Percentiles rank a stretch among this genome's conserved stretches.
phyloP scores from a whole-genome alignment of 768 basidiomycete species.

The Trametes maxima region DNA sequence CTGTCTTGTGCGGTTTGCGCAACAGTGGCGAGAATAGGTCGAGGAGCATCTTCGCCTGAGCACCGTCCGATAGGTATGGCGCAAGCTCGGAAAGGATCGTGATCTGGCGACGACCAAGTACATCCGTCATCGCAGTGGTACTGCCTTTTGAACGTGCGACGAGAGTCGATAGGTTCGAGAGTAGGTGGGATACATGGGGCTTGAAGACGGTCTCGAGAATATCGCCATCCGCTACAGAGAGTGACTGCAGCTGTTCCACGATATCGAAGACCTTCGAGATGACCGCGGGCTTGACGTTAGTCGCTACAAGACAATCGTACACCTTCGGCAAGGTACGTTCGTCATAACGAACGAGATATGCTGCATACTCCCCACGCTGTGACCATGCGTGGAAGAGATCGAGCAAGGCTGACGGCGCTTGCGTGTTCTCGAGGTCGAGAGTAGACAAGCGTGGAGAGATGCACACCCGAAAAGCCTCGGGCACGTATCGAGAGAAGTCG shows the following conservation, averaged over 20 bases:
- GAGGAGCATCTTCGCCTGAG: constrained; percentile 75
- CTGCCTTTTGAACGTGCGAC: constrained; percentile 63
- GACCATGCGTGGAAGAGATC: constrained; percentile 87
- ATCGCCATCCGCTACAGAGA: constrained; percentile 51
- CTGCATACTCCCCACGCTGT: constrained; percentile 52
- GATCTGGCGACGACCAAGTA: constrained; percentile 81
- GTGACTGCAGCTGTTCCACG: constrained; percentile 66
- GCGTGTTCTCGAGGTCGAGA: constrained; percentile 85
- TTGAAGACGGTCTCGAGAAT: constrained; percentile 59
- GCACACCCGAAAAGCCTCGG: constrained; percentile 63
- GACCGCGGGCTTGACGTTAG: constrained; percentile 86
- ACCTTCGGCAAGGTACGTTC: constrained; percentile 69
- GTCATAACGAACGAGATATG: constrained; percentile 73
- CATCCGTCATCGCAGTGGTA: constrained; percentile 49
- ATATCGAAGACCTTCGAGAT: constrained; percentile 84
- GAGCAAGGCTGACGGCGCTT: constrained; percentile 85
- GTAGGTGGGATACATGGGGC: constrained; percentile 70
- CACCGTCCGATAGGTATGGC: constrained; percentile 65
- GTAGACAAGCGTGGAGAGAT: constrained; percentile 80
- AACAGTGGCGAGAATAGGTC: constrained; percentile 77
- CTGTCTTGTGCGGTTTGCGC: constrained; percentile 69
- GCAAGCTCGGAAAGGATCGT: constrained; percentile 79
- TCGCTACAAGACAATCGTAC: constrained; percentile 78
- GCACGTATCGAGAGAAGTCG: constrained; percentile 74
- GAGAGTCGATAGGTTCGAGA: constrained; percentile 69